Evolutionary conservation across 2,329 filamentous ascomycete species (phyloP).

Genomic region (Trichoderma sp.): DNA sequence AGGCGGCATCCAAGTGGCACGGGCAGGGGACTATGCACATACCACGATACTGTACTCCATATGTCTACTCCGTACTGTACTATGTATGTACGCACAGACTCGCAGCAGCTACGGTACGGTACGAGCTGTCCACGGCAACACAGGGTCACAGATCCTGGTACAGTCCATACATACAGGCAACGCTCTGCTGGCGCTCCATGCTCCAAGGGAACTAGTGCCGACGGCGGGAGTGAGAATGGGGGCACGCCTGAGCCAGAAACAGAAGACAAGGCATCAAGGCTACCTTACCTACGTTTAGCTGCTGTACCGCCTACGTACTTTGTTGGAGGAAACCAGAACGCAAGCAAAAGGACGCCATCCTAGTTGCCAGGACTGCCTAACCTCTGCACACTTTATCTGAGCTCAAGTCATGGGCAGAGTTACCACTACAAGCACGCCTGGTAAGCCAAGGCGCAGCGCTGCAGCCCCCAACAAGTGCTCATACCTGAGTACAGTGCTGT

Average conservation of each 20-base stretch:
- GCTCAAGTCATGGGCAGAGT: background rate
- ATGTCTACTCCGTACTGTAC: background rate
- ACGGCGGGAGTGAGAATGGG: background rate
- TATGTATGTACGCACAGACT: background rate
- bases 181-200: background rate
- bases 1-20: no score
- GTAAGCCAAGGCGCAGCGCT: background rate
- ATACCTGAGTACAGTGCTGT: background rate
- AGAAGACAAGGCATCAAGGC: background rate
- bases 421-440: background rate
- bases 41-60: background rate
- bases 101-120: background rate
- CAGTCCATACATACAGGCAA: background rate
- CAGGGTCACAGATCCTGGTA: background rate
- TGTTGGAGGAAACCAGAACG: background rate
- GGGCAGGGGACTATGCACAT: no score
- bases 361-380: background rate
- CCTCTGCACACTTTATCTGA: background rate
- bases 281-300: background rate
- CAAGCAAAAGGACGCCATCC: background rate
- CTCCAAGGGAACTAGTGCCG: background rate
- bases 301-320: background rate
- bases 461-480: background rate
- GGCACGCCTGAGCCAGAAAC: background rate
- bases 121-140: background rate